These are phyloP conservation scores for Endocarpon pusillum DNA, from an alignment of 495 filamentous ascomycete genomes.

Conservation along the genomic window DNA sequence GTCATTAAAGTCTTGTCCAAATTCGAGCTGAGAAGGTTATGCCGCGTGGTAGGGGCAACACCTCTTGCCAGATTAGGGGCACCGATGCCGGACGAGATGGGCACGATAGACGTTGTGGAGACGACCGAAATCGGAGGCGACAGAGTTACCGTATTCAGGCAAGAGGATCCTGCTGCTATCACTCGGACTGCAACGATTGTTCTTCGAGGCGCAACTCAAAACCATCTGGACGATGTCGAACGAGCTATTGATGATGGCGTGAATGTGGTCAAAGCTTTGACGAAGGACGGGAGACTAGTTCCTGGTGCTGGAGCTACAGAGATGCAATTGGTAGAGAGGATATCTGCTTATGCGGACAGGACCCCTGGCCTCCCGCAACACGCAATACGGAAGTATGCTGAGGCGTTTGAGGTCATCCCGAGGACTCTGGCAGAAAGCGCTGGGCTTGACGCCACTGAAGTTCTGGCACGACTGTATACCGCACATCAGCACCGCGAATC, in stretches of 20 bases:
- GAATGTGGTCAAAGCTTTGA: constrained; percentile 97
- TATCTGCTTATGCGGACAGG: constrained; percentile 73
- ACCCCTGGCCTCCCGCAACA: constrained; percentile 88
- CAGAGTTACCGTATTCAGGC: constrained; percentile 94
- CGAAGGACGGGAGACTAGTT: constrained; percentile 75
- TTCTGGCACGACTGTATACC: constrained; percentile 78
- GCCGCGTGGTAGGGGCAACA: constrained; percentile 90
- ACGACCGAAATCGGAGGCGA: constrained; percentile 97
- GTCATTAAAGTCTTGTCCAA: constrained; percentile 97
- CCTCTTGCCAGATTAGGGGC: constrained; percentile 89
- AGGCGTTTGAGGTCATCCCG: constrained; percentile 94
- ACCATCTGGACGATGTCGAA: constrained; percentile 94
- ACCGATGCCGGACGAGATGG: constrained; percentile 99
- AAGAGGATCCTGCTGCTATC: constrained; percentile 78
- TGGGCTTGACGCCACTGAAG: constrained; percentile 89
- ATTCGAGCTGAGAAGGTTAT: constrained; percentile 85
- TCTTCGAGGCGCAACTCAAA: constrained; percentile 88
- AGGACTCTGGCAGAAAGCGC: constrained; percentile 86
- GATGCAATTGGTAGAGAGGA: constrained; percentile 83
- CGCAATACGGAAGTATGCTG: constrained; percentile 89
- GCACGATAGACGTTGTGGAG: constrained; percentile 84
- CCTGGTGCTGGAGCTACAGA: constrained; percentile 94
- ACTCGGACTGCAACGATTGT: constrained; percentile 92
- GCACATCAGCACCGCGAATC: constrained; percentile 54
- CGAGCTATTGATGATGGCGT: constrained; percentile 96